These are phyloP conservation scores for Ogataea ganodermae DNA, from an alignment of 805 yeast genomes.

Conservation along the genomic window DNA sequence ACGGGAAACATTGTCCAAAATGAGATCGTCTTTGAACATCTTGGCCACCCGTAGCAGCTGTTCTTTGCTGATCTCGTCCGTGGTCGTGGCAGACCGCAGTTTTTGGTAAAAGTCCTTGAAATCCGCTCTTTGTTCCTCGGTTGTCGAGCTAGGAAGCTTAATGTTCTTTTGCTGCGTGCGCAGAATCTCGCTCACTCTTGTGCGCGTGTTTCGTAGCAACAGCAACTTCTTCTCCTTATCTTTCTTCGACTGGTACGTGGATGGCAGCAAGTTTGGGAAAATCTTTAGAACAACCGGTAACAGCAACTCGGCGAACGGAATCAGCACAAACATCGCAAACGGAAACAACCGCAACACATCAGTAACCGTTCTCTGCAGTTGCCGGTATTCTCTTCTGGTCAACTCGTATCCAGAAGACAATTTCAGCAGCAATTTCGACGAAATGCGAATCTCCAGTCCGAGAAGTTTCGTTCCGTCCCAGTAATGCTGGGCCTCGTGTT, in stretches of 20 bases:
- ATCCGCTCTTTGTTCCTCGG: constrained; percentile 71
- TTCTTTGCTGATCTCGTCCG: constrained; percentile 57
- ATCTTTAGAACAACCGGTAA: constrained; percentile 84
- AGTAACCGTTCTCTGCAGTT: constrained; percentile 80
- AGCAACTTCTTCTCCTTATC: constrained; percentile 58
- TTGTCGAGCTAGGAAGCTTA: constrained; percentile 62
- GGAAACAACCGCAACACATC: constrained; percentile 90
- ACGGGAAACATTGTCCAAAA: constrained; percentile 87
- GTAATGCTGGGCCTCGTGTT: constrained; percentile 86
- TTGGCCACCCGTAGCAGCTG: constrained; percentile 81
- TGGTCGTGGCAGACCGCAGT: constrained; percentile 55
- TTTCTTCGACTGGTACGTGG: constrained; percentile 74
- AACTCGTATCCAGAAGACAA: constrained; percentile 88
- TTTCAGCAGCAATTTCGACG: constrained; percentile 77
- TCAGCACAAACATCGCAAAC: constrained; percentile 81
- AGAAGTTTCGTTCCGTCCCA: constrained; percentile 93
- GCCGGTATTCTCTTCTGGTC: constrained; percentile 86
- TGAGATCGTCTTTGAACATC: constrained; percentile 89
- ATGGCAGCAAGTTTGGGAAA: constrained; percentile 91
- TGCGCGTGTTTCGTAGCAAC: constrained; percentile 58
- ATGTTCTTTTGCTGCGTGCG: constrained; percentile 74
- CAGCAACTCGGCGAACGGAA: constrained; percentile 94
- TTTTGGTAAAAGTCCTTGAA: constrained; percentile 77
- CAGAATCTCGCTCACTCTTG: constrained; percentile 59
- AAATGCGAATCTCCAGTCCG: constrained; percentile 84